Percentiles rank a stretch among this genome's conserved stretches.
Evolutionary conservation across 1,139 yeast genomes (phyloP).

Genomic region (Magnusiomyces fungicola): DNA sequence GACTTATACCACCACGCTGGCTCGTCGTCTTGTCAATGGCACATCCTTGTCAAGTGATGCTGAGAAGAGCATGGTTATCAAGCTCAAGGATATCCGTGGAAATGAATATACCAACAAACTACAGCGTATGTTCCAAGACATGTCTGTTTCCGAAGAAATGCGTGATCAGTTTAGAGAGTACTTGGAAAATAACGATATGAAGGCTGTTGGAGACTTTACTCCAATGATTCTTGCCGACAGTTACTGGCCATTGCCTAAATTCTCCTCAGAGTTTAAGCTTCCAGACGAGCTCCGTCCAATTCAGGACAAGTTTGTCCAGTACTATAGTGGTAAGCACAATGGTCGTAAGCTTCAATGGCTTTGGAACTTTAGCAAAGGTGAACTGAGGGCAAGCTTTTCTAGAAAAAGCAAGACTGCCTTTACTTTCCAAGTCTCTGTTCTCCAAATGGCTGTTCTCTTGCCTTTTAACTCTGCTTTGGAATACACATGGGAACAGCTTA

Average conservation of each 20-base stretch:
- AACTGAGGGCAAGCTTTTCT: slow-evolving; percentile 79
- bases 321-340: slow-evolving; percentile 68
- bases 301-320: slow-evolving; percentile 57
- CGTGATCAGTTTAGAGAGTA: slow-evolving; percentile 51
- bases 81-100: slow-evolving; percentile 84
- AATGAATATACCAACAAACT: slow-evolving; percentile 89
- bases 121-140: slow-evolving; percentile 94
- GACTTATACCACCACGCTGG: slow-evolving; percentile 81
- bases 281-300: slow-evolving; percentile 60
- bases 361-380: slow-evolving; percentile 94
- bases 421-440: slow-evolving; percentile 75
- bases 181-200: slow-evolving; percentile 37
- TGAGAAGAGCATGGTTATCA: slow-evolving; percentile 80
- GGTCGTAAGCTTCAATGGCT: slow-evolving; percentile 93
- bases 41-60: slow-evolving; percentile 77
- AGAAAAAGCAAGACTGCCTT: slow-evolving; percentile 64
- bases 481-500: slow-evolving; percentile 54
- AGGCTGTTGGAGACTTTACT: slow-evolving; percentile 43
- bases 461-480: slow-evolving; percentile 64
- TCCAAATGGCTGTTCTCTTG: slow-evolving; percentile 77
- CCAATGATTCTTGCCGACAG: slow-evolving; percentile 79
- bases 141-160: slow-evolving; percentile 77
- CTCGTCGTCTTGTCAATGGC: slow-evolving; percentile 80
- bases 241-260: slow-evolving; percentile 76
- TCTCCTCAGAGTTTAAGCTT: slow-evolving; percentile 43